phyloP scores from a whole-genome alignment of 345 rosid genomes.

The Populus alba region DNA sequence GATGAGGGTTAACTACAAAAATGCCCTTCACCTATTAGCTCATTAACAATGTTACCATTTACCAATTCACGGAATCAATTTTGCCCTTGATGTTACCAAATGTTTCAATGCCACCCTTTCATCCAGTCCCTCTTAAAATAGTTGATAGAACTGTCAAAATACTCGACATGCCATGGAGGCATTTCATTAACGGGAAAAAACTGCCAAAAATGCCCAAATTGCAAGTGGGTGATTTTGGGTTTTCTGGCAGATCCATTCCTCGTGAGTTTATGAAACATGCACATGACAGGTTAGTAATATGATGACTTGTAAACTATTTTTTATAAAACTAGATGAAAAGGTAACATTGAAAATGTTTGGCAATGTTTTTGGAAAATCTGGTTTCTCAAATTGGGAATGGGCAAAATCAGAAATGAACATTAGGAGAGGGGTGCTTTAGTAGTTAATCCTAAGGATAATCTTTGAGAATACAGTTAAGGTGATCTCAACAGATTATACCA shows the following conservation, averaged over 20 bases:
- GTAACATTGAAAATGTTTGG: background rate
- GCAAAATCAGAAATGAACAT: too few species aligned
- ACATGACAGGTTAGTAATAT: background rate
- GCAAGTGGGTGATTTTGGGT: background rate
- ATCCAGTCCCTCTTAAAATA: background rate
- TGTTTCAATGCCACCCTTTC: background rate
- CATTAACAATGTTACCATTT: background rate
- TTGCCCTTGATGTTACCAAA: background rate
- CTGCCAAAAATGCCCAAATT: too few species aligned
- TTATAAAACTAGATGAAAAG: background rate
- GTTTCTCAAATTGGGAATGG: too few species aligned
- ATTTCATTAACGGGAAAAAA: background rate
- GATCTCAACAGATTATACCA: too few species aligned
- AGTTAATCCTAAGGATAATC: too few species aligned
- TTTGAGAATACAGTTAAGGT: too few species aligned
- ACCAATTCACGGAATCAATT: background rate
- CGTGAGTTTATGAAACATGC: background rate
- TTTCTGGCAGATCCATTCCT: background rate
- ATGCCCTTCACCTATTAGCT: background rate
- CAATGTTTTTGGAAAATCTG: too few species aligned
- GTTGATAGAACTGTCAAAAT: background rate
- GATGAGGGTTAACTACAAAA: too few species aligned
- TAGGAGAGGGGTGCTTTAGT: too few species aligned
- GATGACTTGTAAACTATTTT: background rate
- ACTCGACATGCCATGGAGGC: background rate